Conservation (phyloP, 2,329 filamentous ascomycete species). For the Rugonectria rugulosa region DNA sequence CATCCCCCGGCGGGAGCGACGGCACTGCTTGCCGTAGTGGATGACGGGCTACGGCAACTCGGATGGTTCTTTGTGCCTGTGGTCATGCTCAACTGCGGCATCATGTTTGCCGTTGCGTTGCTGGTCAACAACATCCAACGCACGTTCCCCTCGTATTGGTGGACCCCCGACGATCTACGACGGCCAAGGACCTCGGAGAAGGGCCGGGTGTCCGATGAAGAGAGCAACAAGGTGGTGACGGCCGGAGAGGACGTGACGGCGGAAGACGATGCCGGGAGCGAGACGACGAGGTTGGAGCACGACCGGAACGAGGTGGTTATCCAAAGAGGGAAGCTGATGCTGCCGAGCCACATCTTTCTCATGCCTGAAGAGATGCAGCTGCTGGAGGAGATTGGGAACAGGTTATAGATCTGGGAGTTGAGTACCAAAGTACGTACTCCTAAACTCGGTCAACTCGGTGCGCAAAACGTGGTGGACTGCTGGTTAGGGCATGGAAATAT, state of each 20-base stretch:
- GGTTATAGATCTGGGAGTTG: constrained; percentile 34
- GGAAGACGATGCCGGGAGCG: constrained; percentile 22
- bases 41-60: constrained; percentile 59
- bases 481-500: too few species aligned
- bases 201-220: constrained; percentile 9
- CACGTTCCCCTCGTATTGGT: constrained; percentile 76
- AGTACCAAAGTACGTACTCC: background rate
- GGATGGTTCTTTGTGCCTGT: constrained; percentile 76
- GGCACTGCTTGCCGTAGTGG: constrained; percentile 71
- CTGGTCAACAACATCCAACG: constrained; percentile 75
- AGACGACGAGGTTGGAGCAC: constrained; percentile 25
- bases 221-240: constrained; percentile 7
- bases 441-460: too few species aligned
- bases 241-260: background rate
- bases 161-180: constrained; percentile 55
- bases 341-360: constrained; percentile 47
- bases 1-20: constrained; percentile 81
- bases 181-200: constrained; percentile 1
- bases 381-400: constrained; percentile 46
- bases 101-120: constrained; percentile 71
- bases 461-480: too few species aligned
- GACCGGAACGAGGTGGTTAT: constrained; percentile 44
- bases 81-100: constrained; percentile 63
- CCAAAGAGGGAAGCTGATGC: constrained; percentile 42
- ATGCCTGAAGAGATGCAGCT: constrained; percentile 48